Evolutionary conservation across 2,329 filamentous ascomycete genomes (phyloP).

Genomic region (Arthrobotrys pseudoclavata): DNA sequence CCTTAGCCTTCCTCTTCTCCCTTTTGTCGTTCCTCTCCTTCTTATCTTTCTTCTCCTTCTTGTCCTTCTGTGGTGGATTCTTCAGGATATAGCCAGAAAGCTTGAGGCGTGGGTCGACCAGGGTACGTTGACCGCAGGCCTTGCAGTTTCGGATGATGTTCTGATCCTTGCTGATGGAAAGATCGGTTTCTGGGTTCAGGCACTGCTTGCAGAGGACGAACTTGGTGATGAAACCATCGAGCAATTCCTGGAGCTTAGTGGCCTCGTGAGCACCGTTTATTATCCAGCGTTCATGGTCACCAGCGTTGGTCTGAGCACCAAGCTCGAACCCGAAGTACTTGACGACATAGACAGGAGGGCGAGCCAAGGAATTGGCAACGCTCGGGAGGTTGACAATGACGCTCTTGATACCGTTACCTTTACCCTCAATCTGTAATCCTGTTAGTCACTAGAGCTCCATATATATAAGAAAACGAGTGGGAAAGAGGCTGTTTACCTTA

Average conservation of each 20-base stretch:
- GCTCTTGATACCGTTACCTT: conserved; percentile 99
- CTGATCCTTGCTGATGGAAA: conserved; percentile 88
- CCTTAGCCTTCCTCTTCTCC: conserved; percentile 85
- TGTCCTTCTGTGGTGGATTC: conserved; percentile 89
- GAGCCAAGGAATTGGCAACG: conserved; percentile 90
- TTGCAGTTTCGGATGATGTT: conserved; percentile 97
- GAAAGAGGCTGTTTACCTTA: conserved; percentile 70
- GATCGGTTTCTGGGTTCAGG: conserved; percentile 98
- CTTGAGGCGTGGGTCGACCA: conserved; percentile 93
- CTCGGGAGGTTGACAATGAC: conserved; percentile 97
- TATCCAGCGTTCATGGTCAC: conserved; percentile 98
- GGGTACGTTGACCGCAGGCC: conserved; percentile 92
- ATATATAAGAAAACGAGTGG: background rate
- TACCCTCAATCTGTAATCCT: conserved; percentile 82
- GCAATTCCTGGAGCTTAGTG: conserved; percentile 94
- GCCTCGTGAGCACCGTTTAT: conserved; percentile 99
- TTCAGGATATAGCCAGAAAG: conserved; percentile 97
- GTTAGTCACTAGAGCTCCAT: conserved; percentile 3
- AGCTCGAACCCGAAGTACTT: conserved; percentile 99
- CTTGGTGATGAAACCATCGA: conserved; percentile 97
- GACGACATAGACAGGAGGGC: conserved; percentile 94
- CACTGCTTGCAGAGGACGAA: conserved; percentile 99
- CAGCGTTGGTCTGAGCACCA: conserved; percentile 97
- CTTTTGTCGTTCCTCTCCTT: conserved; percentile 85
- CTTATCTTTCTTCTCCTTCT: conserved; percentile 87